Percentiles rank a stretch among this genome's conserved stretches.
Conservation (phyloP, 768 basidiomycete species). For the Lepiota venenata region DNA sequence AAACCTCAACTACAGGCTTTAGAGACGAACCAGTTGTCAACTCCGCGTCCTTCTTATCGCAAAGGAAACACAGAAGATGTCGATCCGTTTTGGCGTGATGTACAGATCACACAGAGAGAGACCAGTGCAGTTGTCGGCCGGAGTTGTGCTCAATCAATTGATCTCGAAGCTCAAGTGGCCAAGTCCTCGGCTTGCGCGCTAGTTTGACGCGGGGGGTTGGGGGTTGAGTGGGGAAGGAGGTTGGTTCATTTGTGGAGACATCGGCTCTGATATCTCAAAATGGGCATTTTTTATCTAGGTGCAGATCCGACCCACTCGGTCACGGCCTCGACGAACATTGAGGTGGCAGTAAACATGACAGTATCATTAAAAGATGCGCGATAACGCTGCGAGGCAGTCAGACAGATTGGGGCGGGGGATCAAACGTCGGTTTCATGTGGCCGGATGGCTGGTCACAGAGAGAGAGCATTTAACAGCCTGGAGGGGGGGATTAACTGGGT, state of each 20-base stretch:
- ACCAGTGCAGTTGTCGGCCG: constrained; percentile 1
- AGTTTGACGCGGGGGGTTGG: background rate
- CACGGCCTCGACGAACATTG: background rate
- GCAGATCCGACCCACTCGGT: constrained; percentile 6
- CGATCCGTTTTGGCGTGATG: constrained; percentile 10
- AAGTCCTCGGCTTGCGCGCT: constrained; percentile 4
- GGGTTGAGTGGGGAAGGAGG: background rate
- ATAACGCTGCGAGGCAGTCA: background rate
- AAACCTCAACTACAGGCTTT: background rate
- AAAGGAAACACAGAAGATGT: background rate
- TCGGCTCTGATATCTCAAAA: constrained; percentile 5
- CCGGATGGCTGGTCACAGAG: too few relatives aligned
- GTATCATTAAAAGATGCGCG: background rate
- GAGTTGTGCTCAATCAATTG: background rate
- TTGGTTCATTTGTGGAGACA: constrained; percentile 10
- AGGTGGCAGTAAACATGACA: background rate
- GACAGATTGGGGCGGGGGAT: background rate
- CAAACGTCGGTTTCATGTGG: background rate
- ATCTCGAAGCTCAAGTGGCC: background rate
- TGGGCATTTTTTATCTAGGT: background rate
- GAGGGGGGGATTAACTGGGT: background rate
- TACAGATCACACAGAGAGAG: background rate
- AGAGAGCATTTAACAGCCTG: too few relatives aligned
- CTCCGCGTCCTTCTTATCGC: background rate
- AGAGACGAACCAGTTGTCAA: too few relatives aligned